A percentile compares a stretch with the other conserved stretches of the same genome.
Evolutionary conservation across 805 yeast species (phyloP).

Genomic region (Ogataea trehalophila): DNA sequence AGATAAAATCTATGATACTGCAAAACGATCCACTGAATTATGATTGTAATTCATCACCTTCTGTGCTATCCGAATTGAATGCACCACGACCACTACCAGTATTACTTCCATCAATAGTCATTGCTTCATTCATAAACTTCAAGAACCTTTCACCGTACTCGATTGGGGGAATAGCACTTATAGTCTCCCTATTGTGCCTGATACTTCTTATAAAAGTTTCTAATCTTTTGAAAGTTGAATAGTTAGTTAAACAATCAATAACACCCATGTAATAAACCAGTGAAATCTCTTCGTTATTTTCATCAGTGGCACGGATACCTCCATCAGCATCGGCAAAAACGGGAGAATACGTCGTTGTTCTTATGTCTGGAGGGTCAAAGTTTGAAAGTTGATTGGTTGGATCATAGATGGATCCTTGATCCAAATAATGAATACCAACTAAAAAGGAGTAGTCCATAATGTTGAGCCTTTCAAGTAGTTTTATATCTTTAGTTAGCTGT

Average conservation of each 20-base stretch:
- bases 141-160: slow-evolving; percentile 90
- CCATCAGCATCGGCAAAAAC: slow-evolving; percentile 47
- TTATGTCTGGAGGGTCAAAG: slow-evolving; percentile 21
- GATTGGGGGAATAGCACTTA: slow-evolving; percentile 85
- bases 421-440: slow-evolving; percentile 80
- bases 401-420: slow-evolving; percentile 41
- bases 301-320: slow-evolving; percentile 74
- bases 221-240: slow-evolving; percentile 63
- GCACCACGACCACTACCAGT: too few relatives aligned
- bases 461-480: slow-evolving; percentile 63
- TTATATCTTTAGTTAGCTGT: slow-evolving; percentile 75
- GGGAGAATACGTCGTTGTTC: slow-evolving; percentile 11
- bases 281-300: slow-evolving; percentile 51
- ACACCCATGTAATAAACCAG: slow-evolving; percentile 87
- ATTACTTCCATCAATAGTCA: background rate
- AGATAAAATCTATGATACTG: too few relatives aligned
- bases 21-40: too few relatives aligned
- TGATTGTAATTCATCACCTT: too few relatives aligned
- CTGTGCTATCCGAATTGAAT: too few relatives aligned
- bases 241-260: slow-evolving; percentile 87
- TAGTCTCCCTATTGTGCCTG: slow-evolving; percentile 58
- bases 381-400: slow-evolving; percentile 19
- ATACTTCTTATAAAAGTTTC: slow-evolving; percentile 85
- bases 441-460: slow-evolving; percentile 95
- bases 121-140: slow-evolving; percentile 47